These are phyloP conservation scores for Stipa capillata DNA, from an alignment of 176 grass and related monocot genomes.

Conservation along the genomic window DNA sequence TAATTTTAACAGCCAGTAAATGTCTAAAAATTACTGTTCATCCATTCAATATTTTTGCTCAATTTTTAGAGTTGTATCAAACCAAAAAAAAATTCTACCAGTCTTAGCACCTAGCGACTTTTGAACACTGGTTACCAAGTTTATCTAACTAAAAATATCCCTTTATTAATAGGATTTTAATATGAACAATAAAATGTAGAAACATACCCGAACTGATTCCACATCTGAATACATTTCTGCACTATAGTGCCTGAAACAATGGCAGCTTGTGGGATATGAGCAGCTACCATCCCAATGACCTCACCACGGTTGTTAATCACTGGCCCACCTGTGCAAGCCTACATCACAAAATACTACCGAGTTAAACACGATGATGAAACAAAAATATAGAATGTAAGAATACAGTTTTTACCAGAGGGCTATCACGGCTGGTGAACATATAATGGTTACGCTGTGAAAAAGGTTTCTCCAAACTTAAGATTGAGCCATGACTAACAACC, in stretches of 20 bases:
- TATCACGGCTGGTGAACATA: neutral
- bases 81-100: neutral
- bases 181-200: neutral
- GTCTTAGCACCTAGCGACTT: too few relatives aligned
- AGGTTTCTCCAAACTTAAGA: neutral
- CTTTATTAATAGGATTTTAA: neutral
- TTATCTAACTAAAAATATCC: neutral
- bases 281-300: neutral
- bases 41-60: neutral
- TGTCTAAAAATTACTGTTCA: neutral
- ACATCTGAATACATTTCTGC: neutral
- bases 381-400: neutral
- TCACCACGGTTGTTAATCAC: neutral
- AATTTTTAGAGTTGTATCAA: neutral
- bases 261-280: neutral
- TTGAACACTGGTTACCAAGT: too few relatives aligned
- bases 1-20: neutral
- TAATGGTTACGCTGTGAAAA: neutral
- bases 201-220: neutral
- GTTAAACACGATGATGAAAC: neutral
- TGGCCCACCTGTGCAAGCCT: neutral
- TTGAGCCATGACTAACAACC: neutral
- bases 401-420: neutral
- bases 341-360: neutral
- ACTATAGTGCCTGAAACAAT: neutral